A percentile compares a stretch with the other conserved stretches of the same genome.
phyloP scores from a whole-genome alignment of 352 stramenopile species.

The Globisporangium camurandrum region DNA sequence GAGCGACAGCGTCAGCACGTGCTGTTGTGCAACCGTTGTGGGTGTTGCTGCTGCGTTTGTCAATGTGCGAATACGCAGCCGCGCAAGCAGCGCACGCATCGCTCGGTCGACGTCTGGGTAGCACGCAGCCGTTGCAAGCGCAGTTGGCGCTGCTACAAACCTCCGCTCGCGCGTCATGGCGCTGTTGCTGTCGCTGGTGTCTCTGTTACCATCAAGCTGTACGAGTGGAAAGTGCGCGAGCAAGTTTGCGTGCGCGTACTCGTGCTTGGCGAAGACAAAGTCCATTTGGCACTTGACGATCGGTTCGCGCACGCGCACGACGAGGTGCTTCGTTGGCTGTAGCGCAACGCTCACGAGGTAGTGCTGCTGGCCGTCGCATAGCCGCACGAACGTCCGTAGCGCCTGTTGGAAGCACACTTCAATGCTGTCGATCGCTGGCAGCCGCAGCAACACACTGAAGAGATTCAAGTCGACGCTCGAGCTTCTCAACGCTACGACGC shows the following conservation, averaged over 20 bases:
- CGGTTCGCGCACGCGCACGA: constrained; percentile 43
- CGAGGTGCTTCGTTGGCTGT: constrained; percentile 16
- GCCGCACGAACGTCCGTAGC: constrained; percentile 25
- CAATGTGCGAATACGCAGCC: constrained; percentile 9
- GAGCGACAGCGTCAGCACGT: constrained; percentile 27
- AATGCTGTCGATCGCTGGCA: constrained; percentile 38
- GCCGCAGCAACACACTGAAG: constrained; percentile 36
- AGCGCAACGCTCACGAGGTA: constrained; percentile 38
- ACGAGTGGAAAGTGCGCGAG: constrained; percentile 10
- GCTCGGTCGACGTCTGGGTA: constrained; percentile 27
- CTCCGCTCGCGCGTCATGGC: constrained; percentile 15
- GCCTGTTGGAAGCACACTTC: constrained; percentile 41
- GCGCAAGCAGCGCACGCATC: constrained; percentile 24
- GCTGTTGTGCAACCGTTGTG: constrained; percentile 13
- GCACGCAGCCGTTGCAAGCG: constrained; percentile 31
- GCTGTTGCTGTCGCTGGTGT: neutral
- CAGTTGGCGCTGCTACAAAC: constrained; percentile 18
- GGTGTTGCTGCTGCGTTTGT: constrained; percentile 7
- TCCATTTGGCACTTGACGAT: constrained; percentile 49
- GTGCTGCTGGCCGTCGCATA: constrained; percentile 32
- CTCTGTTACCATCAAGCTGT: neutral
- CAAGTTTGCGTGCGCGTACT: constrained; percentile 35
- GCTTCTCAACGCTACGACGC: constrained; percentile 11
- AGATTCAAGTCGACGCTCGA: constrained; percentile 28
- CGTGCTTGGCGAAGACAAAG: constrained; percentile 35